phyloP scores from a whole-genome alignment of 2,329 filamentous ascomycete species.

The Daldinia eschscholtzii region DNA sequence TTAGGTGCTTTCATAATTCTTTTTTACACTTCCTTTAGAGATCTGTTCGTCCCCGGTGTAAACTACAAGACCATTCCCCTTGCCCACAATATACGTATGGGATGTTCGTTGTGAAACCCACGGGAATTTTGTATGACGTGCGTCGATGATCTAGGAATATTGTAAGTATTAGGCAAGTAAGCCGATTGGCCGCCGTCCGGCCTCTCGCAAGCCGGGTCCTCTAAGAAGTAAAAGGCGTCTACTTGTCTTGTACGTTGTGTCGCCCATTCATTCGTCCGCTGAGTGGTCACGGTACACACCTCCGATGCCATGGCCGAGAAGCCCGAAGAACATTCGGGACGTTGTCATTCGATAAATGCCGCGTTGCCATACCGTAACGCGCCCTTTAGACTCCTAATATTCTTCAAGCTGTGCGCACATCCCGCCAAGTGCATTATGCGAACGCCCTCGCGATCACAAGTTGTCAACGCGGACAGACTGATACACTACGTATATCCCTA shows the following conservation, averaged over 20 bases:
- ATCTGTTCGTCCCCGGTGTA: neutral
- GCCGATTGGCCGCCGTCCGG: conserved; percentile 22
- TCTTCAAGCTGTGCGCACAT: conserved; percentile 4
- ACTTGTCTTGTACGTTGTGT: conserved; percentile 20
- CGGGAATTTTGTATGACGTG: conserved; percentile 22
- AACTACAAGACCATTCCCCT: neutral
- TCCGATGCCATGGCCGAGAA: conserved; percentile 17
- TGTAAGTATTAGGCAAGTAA: conserved; percentile 16
- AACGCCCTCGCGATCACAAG: conserved; percentile 3
- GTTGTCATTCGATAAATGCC: conserved; percentile 27
- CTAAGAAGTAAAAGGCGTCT: conserved; percentile 2
- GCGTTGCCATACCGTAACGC: conserved; percentile 22
- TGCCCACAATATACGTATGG: conserved; percentile 5
- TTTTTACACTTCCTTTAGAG: neutral
- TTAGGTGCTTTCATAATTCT: neutral
- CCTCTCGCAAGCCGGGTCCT: conserved; percentile 14
- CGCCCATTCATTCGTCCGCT: conserved; percentile 26
- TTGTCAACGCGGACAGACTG: neutral
- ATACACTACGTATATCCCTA: neutral
- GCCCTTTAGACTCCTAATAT: neutral
- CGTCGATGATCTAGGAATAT: conserved; percentile 22
- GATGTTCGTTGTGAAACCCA: conserved; percentile 30
- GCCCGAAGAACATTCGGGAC: conserved; percentile 10
- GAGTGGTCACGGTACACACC: conserved; percentile 22
- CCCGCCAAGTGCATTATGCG: conserved; percentile 8